A percentile compares a stretch with the other conserved stretches of the same genome.
phyloP scores from a whole-genome alignment of 352 stramenopile species.

The Pythium rishiriense region DNA sequence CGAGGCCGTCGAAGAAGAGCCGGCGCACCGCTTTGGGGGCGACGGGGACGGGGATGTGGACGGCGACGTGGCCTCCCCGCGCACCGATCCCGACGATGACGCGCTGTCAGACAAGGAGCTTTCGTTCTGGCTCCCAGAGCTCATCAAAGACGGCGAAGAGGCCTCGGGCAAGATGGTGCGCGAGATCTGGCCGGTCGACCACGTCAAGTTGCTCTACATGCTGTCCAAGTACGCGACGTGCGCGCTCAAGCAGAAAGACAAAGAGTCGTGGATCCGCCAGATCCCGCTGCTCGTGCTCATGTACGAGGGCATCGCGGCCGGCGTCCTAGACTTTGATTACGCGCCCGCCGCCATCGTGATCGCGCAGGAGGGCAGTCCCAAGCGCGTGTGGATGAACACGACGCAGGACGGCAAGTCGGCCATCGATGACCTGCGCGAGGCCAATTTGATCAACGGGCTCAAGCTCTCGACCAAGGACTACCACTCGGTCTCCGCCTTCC shows the following conservation, averaged over 20 bases:
- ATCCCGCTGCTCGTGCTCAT: constrained; percentile 91
- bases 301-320: constrained; percentile 64
- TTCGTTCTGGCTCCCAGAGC: constrained; percentile 51
- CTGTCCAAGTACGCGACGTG: constrained; percentile 87
- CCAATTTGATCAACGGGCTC: constrained; percentile 59
- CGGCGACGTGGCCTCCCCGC: not conserved
- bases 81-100: not conserved
- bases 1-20: constrained; percentile 12
- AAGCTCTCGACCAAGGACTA: constrained; percentile 69
- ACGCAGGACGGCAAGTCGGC: constrained; percentile 67
- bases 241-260: constrained; percentile 75
- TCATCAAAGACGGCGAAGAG: constrained; percentile 50
- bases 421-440: constrained; percentile 61
- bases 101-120: constrained; percentile 30
- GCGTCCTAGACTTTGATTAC: constrained; percentile 65
- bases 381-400: constrained; percentile 69
- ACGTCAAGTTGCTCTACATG: constrained; percentile 70
- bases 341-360: constrained; percentile 56
- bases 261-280: constrained; percentile 94
- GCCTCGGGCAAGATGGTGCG: constrained; percentile 37
- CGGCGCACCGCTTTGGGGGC: not conserved
- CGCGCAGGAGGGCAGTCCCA: constrained; percentile 46
- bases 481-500: constrained; percentile 62
- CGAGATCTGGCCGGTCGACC: constrained; percentile 55
- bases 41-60: not conserved